A percentile compares a stretch with the other conserved stretches of the same genome.
Conservation (phyloP, 768 basidiomycete species). For the Podaxis sp. region DNA sequence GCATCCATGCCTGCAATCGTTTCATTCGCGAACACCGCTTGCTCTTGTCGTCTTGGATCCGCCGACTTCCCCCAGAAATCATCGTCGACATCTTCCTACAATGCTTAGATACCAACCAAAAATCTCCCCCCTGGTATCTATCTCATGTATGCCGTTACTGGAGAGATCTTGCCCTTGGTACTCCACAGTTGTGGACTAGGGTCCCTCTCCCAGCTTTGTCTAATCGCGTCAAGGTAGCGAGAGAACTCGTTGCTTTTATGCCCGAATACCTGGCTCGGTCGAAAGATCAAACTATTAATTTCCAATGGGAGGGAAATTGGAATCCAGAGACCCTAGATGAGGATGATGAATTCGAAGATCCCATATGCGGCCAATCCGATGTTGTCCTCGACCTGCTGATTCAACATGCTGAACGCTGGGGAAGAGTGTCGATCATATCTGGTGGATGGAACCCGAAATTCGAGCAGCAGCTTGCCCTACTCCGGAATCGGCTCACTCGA, state of each 20-base stretch:
- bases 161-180: constrained; percentile 32
- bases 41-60: constrained; percentile 18
- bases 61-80: constrained; percentile 22
- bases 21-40: constrained; percentile 19
- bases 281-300: not conserved
- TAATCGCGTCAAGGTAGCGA: constrained; percentile 8
- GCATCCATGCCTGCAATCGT: constrained; percentile 13
- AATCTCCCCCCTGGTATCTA: constrained; percentile 19
- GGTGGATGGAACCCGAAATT: constrained; percentile 15
- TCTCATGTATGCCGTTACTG: constrained; percentile 39
- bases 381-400: constrained; percentile 18
- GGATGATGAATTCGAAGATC: constrained; percentile 16
- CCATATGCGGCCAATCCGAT: constrained; percentile 13
- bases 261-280: constrained; percentile 3
- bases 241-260: not conserved
- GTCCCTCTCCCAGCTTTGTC: constrained; percentile 22
- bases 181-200: constrained; percentile 35
- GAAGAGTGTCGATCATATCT: constrained; percentile 15
- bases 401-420: constrained; percentile 19
- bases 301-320: constrained; percentile 7
- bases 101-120: constrained; percentile 2
- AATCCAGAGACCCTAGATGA: constrained; percentile 14
- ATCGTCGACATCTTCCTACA: constrained; percentile 14
- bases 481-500: constrained; percentile 10
- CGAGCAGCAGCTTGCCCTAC: constrained; percentile 18